Evolutionary conservation across 1,284 basidiomycete genomes (phyloP).

Genomic region (Ustilago crameri): DNA sequence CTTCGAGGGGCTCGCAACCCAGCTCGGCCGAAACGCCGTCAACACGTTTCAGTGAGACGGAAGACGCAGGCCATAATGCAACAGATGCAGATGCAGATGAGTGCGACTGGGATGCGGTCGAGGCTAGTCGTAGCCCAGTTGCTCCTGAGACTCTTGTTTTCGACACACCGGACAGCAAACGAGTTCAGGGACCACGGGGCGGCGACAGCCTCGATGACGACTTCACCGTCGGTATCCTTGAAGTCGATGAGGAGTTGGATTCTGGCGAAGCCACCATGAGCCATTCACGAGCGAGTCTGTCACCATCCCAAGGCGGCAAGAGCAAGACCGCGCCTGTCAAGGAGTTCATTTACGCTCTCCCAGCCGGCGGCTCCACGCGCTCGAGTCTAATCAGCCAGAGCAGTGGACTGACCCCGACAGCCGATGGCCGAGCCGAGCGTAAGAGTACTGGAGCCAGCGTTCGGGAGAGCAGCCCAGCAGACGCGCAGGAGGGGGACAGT

Average conservation of each 20-base stretch:
- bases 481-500: constrained; percentile 22
- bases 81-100: constrained; percentile 14
- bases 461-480: constrained; percentile 24
- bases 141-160: constrained; percentile 11
- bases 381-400: constrained; percentile 42
- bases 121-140: constrained; percentile 24
- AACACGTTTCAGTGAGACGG: constrained; percentile 37
- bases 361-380: constrained; percentile 27
- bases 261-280: constrained; percentile 14
- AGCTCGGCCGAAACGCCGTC: constrained; percentile 46
- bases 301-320: not conserved
- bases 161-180: constrained; percentile 1
- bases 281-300: constrained; percentile 16
- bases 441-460: not conserved
- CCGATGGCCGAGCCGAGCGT: constrained; percentile 11
- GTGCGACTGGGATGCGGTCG: constrained; percentile 43
- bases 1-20: constrained; percentile 23
- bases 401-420: constrained; percentile 14
- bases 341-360: constrained; percentile 35
- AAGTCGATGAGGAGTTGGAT: constrained; percentile 31
- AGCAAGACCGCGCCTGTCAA: constrained; percentile 2
- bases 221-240: constrained; percentile 39
- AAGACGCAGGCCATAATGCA: constrained; percentile 10
- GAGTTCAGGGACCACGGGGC: not conserved
- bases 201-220: constrained; percentile 34